Base-by-base conservation (phyloP, 352 stramenopile species). In the Elongisporangium undulatum region DNA sequence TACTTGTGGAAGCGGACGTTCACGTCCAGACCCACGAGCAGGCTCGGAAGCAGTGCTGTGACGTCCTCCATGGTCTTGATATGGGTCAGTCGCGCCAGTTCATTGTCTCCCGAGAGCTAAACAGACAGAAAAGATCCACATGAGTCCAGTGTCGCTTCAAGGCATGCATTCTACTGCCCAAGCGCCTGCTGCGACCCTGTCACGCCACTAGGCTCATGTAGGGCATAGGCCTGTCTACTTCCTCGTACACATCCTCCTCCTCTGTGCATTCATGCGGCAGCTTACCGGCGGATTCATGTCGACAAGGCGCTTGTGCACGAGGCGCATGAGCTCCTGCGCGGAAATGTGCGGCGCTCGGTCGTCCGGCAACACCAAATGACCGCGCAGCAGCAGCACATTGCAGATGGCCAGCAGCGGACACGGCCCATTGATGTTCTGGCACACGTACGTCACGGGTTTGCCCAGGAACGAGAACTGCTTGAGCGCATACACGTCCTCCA, bases 341-440 rank as follows among this genome's bases (percentile, higher is more conserved):
- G 77, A 87, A 22, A 98, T 89, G 21, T 71, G 77, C 29, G 79
- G 68, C 10, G 77, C 65, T 10, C 85, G 55, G 26, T 70, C 55
- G 16, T 66, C 66, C 16, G 96, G 77, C 16, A 99, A 72, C 16
- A 60, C 60, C 17, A 99, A 78, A 19, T 92, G 85, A 20, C 91
- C 86, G 17, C 91, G 87, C 39, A 99, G 84, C 23, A 99, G 68
- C 21, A 99, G 74, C 45, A 97, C 88, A 66, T 99, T 99, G 55
- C 84, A 87, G 58, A 98, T 96, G 4, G 96, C 97, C 20, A 99
- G 75, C 19, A 99, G 82, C 39, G 97, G 97, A 71, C 97, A 99
- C 39, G 97, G 97, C 3, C 97, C 97, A 77, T 99, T 99, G 69
- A 97, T 80, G 75, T 99, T 99, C 77, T 99, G 97, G 56, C 97